phyloP scores from a whole-genome alignment of 2,329 filamentous ascomycete genomes.

The Macrophomina tecta region DNA sequence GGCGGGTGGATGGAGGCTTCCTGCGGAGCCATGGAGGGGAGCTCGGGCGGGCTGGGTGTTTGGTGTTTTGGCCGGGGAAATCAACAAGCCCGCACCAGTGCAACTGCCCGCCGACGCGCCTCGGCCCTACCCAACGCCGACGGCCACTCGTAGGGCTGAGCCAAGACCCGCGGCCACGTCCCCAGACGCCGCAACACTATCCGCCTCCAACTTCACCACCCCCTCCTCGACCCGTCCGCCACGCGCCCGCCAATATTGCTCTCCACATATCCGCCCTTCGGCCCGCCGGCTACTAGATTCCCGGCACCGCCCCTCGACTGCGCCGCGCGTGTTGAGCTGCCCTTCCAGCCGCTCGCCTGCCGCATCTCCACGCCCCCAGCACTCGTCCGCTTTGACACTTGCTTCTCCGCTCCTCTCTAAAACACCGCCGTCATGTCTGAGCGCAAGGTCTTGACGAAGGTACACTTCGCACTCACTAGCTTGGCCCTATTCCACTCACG shows the following conservation, averaged over 20 bases:
- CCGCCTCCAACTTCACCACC: neutral
- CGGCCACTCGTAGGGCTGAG: constrained; percentile 12
- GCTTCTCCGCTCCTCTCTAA: neutral
- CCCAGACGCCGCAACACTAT: neutral
- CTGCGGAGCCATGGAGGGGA: constrained; percentile 24
- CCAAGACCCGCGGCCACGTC: neutral
- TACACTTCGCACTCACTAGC: neutral
- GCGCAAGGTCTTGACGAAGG: constrained; percentile 23
- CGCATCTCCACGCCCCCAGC: neutral
- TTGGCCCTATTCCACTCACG: neutral
- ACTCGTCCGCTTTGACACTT: neutral
- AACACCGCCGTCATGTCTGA: constrained; percentile 30
- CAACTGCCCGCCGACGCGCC: constrained; percentile 12
- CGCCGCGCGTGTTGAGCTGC: too few relatives aligned
- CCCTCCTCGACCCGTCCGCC: too few relatives aligned
- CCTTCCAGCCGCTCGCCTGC: too few relatives aligned
- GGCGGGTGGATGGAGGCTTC: constrained; percentile 3
- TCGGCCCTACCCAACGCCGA: neutral
- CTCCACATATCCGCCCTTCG: too few relatives aligned
- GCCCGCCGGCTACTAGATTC: too few relatives aligned
- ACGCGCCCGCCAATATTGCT: too few relatives aligned
- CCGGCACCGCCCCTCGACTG: too few relatives aligned
- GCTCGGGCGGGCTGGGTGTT: constrained; percentile 12
- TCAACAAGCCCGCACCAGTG: constrained; percentile 12
- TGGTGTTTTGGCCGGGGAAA: constrained; percentile 11